A percentile compares a stretch with the other conserved stretches of the same genome.
phyloP scores from a whole-genome alignment of 768 basidiomycete genomes.

The Pulveroboletus sp. region DNA sequence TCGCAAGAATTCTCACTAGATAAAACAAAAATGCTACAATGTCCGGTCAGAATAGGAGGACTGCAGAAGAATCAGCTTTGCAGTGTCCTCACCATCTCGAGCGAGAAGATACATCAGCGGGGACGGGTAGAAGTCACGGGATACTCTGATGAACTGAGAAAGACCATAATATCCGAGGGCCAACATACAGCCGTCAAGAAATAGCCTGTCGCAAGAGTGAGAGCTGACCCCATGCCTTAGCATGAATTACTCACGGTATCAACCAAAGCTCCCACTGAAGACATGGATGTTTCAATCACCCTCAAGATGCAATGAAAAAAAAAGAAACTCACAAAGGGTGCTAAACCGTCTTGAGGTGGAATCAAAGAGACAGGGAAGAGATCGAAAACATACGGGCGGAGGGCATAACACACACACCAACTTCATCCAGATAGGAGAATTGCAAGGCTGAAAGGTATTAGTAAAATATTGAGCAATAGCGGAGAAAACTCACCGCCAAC shows the following conservation, averaged over 20 bases:
- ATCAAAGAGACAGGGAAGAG: neutral
- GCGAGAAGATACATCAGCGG: neutral
- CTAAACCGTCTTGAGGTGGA: slow-evolving; percentile 1
- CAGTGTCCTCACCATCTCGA: slow-evolving; percentile 11
- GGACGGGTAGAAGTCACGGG: neutral
- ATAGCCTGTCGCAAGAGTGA: neutral
- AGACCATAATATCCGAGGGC: neutral
- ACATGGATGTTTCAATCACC: neutral
- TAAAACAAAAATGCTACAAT: neutral
- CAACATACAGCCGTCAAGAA: neutral
- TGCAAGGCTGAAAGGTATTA: neutral
- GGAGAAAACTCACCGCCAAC: neutral
- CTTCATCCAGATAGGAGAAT: slow-evolving; percentile 8
- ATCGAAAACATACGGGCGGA: slow-evolving; percentile 9
- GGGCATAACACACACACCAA: slow-evolving; percentile 10
- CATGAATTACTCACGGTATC: neutral
- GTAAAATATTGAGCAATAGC: neutral
- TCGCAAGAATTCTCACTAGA: neutral
- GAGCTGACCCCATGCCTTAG: neutral
- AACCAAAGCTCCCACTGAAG: slow-evolving; percentile 2
- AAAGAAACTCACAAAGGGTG: slow-evolving; percentile 6
- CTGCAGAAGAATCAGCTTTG: no score
- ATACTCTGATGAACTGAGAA: neutral
- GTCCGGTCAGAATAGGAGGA: neutral
- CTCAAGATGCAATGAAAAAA: neutral